phyloP scores from a whole-genome alignment of 257 asterid species.

The Phtheirospermum japonicum region DNA sequence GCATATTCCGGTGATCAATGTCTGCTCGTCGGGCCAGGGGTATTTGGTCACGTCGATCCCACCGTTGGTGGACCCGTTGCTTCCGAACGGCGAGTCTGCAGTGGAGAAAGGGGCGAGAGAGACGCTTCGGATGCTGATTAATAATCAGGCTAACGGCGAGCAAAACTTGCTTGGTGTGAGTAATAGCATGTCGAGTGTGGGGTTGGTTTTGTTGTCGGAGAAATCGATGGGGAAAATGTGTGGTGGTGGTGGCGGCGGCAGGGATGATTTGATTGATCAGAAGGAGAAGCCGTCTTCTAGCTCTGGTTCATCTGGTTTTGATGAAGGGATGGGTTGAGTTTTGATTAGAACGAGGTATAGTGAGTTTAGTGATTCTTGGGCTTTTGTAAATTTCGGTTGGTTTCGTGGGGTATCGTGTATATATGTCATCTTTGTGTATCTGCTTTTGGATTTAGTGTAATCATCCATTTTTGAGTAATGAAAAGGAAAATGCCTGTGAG shows the following conservation, averaged over 20 bases:
- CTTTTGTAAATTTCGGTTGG: constrained; percentile 28
- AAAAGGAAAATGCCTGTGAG: no score
- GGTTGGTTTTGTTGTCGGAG: constrained; percentile 43
- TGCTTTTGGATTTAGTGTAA: constrained; percentile 26
- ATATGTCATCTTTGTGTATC: constrained; percentile 14
- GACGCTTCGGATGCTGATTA: constrained; percentile 83
- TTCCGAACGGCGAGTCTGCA: constrained; percentile 51
- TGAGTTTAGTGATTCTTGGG: not conserved
- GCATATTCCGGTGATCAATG: constrained; percentile 81
- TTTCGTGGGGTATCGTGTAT: constrained; percentile 38
- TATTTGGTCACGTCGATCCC: constrained; percentile 69
- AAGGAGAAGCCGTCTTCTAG: constrained; percentile 34
- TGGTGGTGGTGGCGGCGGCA: constrained; percentile 23
- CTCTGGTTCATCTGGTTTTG: constrained; percentile 27
- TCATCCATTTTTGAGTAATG: not conserved
- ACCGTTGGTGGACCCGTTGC: constrained; percentile 54
- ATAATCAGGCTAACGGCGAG: constrained; percentile 43
- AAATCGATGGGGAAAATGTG: constrained; percentile 17
- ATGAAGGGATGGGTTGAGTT: constrained; percentile 30
- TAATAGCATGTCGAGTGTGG: constrained; percentile 41
- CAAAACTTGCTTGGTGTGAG: constrained; percentile 40
- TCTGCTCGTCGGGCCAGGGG: constrained; percentile 92
- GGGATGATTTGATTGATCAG: constrained; percentile 34
- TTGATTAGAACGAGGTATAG: not conserved
- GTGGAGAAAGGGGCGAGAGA: constrained; percentile 86